Evolutionary conservation across 176 grass and related monocot species (phyloP), one percentile per base, ranked within the genome.

Genomic region (Paspalum vaginatum): DNA sequence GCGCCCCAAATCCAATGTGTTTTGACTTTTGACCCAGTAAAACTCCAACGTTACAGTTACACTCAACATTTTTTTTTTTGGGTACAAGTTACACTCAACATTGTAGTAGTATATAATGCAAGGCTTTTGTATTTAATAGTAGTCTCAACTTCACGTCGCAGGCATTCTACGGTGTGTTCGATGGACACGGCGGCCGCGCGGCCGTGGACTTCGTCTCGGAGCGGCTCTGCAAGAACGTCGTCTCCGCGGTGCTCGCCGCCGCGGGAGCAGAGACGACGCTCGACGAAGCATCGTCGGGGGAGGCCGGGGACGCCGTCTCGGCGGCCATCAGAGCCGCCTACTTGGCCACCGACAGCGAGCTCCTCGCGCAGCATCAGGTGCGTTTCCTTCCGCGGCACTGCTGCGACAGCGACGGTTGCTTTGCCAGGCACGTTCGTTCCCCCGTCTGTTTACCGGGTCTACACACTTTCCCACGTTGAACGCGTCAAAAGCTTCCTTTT

Each of bases 81-180:
- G n/a, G n/a, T n/a, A n/a, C n/a, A n/a, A 32, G 32, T 32, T 32
- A 32, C 32, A 32, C 32, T 32, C 32, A 32, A 32, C n/a, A n/a
- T n/a, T n/a, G n/a, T n/a, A n/a, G n/a, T 12, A 26, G 1, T 20
- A 24, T 5, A 26, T 0, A 24, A 18, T 9, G 21, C 56, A 47
- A 17, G 38, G 10, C 4, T 53, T 7, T 18, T 1, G 4, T 47
- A n/a, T 62, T 39, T 24, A 46, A 8, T 5, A 14, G 49, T 12
- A n/a, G n/a, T 37, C 18, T 32, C 1, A 32, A 14, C n/a, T 8
- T 45, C 52, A 16, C 17, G 62, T 2, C 72, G 24, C 83, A 95
- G 96, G 90, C 90, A 38, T 93, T 99, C 68, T 99, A 95, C 24
- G 93, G 90, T 53, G 90, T 99, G 9, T 99, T 91, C 75, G 96